phyloP scores from a whole-genome alignment of 2,329 filamentous ascomycete genomes.

The Periconia macrospinosa region DNA sequence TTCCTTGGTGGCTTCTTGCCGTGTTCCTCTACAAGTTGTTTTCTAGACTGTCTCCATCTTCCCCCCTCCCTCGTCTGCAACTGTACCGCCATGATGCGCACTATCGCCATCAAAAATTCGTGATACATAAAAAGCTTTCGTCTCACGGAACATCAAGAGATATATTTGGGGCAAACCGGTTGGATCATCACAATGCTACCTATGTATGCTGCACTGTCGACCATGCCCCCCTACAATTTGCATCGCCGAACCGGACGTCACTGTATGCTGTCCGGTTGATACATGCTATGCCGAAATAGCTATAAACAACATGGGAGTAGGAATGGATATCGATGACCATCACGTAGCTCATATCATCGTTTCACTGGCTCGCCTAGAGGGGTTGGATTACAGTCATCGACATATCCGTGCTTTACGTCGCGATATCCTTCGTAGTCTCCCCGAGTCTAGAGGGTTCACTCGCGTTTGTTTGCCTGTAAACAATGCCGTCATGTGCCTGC shows the following conservation, averaged over 20 bases:
- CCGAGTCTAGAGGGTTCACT: neutral
- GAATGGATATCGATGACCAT: no score
- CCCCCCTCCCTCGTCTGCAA: neutral
- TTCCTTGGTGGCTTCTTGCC: neutral
- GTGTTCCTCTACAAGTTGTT: neutral
- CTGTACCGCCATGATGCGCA: no score
- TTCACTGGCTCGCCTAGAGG: neutral
- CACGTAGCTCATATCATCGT: neutral
- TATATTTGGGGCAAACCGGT: neutral
- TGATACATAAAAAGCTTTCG: neutral
- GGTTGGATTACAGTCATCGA: neutral
- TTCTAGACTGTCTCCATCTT: neutral
- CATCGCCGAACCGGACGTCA: neutral
- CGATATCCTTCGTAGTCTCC: neutral
- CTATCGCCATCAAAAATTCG: no score
- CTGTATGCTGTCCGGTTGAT: neutral
- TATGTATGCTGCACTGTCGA: no score
- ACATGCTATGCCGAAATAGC: neutral
- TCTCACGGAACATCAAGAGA: neutral
- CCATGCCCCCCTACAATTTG: no score
- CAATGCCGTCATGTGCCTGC: neutral
- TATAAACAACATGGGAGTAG: no score
- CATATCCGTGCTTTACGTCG: neutral
- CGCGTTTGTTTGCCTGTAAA: neutral
- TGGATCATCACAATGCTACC: neutral